phyloP scores from a whole-genome alignment of 176 grass and related monocot species.

The Chrysopogon serrulatus region DNA sequence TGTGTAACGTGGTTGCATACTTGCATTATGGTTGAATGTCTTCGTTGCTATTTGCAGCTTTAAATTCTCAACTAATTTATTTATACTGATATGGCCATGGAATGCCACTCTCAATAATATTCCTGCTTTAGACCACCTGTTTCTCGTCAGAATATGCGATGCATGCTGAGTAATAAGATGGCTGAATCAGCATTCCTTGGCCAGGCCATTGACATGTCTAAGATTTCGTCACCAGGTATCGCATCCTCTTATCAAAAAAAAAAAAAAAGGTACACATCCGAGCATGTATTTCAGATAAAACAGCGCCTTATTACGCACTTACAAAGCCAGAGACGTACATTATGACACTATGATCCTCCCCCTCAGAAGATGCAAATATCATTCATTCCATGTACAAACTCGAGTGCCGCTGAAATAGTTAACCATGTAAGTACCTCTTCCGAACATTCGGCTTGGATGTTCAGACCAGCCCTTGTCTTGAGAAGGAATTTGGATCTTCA shows the following conservation, averaged over 20 bases:
- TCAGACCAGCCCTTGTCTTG: not conserved
- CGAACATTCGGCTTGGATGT: not conserved
- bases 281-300: not conserved
- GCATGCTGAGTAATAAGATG: not conserved
- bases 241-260: too few relatives aligned
- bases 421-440: not conserved
- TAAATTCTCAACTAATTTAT: not conserved
- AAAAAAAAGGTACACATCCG: too few relatives aligned
- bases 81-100: not conserved
- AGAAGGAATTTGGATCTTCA: constrained; percentile 8
- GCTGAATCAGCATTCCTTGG: not conserved
- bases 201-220: not conserved
- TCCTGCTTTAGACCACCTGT: not conserved
- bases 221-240: not conserved
- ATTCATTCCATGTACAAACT: not conserved
- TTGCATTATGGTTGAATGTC: not conserved
- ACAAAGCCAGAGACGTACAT: not conserved
- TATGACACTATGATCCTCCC: not conserved
- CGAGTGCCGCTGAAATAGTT: not conserved
- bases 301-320: not conserved
- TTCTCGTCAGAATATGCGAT: not conserved
- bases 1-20: not conserved
- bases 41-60: not conserved
- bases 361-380: not conserved
- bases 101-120: not conserved